phyloP scores from a whole-genome alignment of 176 grass and related monocot genomes.

The Eremochloa ophiuroides region DNA sequence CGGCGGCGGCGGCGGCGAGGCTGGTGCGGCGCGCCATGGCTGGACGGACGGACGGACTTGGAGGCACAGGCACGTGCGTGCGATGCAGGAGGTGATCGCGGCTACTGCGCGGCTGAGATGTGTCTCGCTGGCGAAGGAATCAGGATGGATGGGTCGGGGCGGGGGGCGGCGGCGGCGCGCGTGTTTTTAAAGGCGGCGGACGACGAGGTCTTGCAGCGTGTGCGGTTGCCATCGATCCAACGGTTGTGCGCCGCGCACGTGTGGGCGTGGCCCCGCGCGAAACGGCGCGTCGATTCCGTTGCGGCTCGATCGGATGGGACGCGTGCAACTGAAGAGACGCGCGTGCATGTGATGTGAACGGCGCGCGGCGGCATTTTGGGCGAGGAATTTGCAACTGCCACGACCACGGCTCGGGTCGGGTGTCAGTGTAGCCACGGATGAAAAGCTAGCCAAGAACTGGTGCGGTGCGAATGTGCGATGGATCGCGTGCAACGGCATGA shows the following conservation, averaged over 20 bases:
- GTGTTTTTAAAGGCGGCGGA: not conserved
- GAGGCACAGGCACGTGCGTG: not conserved
- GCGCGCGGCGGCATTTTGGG: not conserved
- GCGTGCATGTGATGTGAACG: too few species aligned
- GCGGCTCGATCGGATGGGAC: too few species aligned
- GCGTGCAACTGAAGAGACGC: too few species aligned
- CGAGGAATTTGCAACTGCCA: not conserved
- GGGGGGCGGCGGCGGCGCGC: not conserved
- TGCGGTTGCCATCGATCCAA: not conserved
- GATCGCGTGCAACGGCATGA: not conserved
- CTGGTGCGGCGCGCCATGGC: not conserved
- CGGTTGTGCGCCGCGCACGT: too few species aligned
- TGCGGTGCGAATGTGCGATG: too few species aligned
- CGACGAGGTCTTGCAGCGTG: not conserved
- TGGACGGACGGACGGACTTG: not conserved
- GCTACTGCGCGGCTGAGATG: too few species aligned
- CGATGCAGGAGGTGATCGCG: not conserved
- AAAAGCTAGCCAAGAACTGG: not conserved
- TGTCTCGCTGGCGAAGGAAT: too few species aligned
- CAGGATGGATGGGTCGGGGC: too few species aligned
- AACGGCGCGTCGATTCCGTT: not conserved
- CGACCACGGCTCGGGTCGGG: too few species aligned
- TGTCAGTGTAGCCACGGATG: too few species aligned
- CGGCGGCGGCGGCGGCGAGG: not conserved
- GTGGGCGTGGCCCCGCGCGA: too few species aligned